Evolutionary conservation across 768 basidiomycete species (phyloP).

Genomic region (Pisolithus albus): DNA sequence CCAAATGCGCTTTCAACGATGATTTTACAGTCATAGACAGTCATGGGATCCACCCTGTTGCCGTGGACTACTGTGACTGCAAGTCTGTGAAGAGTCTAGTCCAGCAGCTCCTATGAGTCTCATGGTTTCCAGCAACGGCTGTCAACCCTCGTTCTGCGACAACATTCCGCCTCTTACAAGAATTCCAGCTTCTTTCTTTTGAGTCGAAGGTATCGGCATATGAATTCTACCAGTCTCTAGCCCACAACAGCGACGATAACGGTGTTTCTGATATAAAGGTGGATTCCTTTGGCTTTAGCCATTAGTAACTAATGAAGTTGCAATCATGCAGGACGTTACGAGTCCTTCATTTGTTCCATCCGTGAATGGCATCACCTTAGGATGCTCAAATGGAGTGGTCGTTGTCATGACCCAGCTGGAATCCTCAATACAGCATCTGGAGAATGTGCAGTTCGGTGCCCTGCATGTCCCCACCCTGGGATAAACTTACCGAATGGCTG

Average conservation of each 20-base stretch:
- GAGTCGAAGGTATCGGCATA: constrained; percentile 27
- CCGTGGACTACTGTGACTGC: constrained; percentile 27
- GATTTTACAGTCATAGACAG: no score
- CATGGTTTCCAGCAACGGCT: constrained; percentile 26
- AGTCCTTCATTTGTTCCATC: constrained; percentile 5
- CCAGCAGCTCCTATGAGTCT: constrained; percentile 27
- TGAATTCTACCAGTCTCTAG: constrained; percentile 27
- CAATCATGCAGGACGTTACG: constrained; percentile 8
- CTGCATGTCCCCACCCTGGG: constrained; percentile 10
- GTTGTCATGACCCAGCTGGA: constrained; percentile 1
- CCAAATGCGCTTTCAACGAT: no score
- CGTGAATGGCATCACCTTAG: constrained; percentile 8
- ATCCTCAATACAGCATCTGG: constrained; percentile 1
- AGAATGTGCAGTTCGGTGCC: constrained; percentile 6
- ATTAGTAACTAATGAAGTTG: neutral
- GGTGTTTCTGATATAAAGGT: constrained; percentile 12
- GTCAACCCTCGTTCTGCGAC: constrained; percentile 22
- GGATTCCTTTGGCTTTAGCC: neutral
- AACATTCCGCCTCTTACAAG: constrained; percentile 23
- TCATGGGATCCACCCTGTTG: constrained; percentile 22
- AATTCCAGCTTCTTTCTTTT: constrained; percentile 29
- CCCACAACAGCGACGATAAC: constrained; percentile 25
- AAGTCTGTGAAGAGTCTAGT: constrained; percentile 8
- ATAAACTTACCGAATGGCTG: constrained; percentile 4
- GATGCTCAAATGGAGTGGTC: constrained; percentile 9